Conservation (phyloP, 2,329 filamentous ascomycete genomes). For the Claviceps pusilla region DNA sequence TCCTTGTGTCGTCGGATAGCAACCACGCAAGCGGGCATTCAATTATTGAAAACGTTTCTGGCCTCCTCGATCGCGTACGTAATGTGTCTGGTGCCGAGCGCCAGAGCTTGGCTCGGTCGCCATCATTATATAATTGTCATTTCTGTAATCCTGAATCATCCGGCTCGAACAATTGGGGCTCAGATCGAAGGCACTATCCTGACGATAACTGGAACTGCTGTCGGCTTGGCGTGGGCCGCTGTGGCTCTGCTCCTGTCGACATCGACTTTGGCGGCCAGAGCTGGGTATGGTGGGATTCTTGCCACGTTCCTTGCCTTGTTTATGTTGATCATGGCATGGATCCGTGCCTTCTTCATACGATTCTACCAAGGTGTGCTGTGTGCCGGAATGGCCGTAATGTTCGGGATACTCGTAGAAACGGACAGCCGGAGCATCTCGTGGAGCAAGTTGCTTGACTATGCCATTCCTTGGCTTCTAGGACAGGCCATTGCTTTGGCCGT, state of each 20-base stretch:
- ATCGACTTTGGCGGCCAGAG: slow-evolving; percentile 28
- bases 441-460: slow-evolving; percentile 36
- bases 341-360: slow-evolving; percentile 40
- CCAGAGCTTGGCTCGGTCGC: slow-evolving; percentile 34
- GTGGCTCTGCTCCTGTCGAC: slow-evolving; percentile 39
- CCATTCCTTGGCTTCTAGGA: slow-evolving; percentile 39
- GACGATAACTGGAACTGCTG: slow-evolving; percentile 37
- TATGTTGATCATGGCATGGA: slow-evolving; percentile 34
- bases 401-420: slow-evolving; percentile 37
- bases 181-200: slow-evolving; percentile 40
- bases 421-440: slow-evolving; percentile 27
- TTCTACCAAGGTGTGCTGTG: slow-evolving; percentile 40
- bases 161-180: slow-evolving; percentile 38
- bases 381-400: slow-evolving; percentile 40
- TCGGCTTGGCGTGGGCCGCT: slow-evolving; percentile 39
- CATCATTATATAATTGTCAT: slow-evolving; percentile 42
- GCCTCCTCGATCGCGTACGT: slow-evolving; percentile 42
- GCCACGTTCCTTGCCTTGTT: slow-evolving; percentile 39
- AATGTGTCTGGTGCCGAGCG: slow-evolving; percentile 35
- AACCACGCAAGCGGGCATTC: slow-evolving; percentile 36
- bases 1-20: slow-evolving; percentile 24
- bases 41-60: slow-evolving; percentile 36
- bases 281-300: slow-evolving; percentile 35
- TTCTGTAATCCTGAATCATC: slow-evolving; percentile 43
- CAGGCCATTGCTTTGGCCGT: slow-evolving; percentile 37